These are phyloP conservation scores for Trichoderma orchidacearum DNA, from an alignment of 495 filamentous ascomycete genomes.

Conservation along the genomic window DNA sequence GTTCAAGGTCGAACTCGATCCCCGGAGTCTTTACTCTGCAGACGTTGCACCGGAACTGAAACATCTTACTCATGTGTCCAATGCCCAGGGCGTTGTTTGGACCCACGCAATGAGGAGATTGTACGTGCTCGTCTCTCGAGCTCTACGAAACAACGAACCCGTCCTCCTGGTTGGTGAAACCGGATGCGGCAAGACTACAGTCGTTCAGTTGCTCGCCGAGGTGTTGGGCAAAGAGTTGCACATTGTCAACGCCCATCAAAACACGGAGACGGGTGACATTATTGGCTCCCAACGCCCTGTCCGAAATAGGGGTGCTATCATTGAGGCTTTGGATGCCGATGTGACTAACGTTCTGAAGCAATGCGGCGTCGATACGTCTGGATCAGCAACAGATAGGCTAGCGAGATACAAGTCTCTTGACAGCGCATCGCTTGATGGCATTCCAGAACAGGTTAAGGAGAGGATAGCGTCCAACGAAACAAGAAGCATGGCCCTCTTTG, in stretches of 20 bases:
- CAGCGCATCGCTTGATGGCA: slow-evolving; percentile 7
- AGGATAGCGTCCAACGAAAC: slow-evolving; percentile 46
- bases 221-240: slow-evolving; percentile 59
- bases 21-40: slow-evolving; percentile 53
- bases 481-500: slow-evolving; percentile 72
- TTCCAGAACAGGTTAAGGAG: slow-evolving; percentile 36
- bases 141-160: slow-evolving; percentile 82
- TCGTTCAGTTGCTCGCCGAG: slow-evolving; percentile 84
- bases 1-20: slow-evolving; percentile 73
- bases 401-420: slow-evolving; percentile 22
- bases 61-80: slow-evolving; percentile 32
- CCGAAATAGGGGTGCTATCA: slow-evolving; percentile 61
- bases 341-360: slow-evolving; percentile 33
- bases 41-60: slow-evolving; percentile 38
- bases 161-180: slow-evolving; percentile 92
- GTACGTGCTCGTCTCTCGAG: slow-evolving; percentile 71
- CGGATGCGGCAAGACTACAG: slow-evolving; percentile 92
- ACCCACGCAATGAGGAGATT: slow-evolving; percentile 87
- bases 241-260: slow-evolving; percentile 95
- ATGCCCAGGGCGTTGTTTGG: slow-evolving; percentile 63
- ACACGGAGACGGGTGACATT: slow-evolving; percentile 90
- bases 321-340: slow-evolving; percentile 50
- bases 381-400: slow-evolving; percentile 22
- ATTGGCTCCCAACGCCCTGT: slow-evolving; percentile 92
- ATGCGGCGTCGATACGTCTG: slow-evolving; percentile 12